Evolutionary conservation across 2,329 filamentous ascomycete genomes (phyloP), one percentile per base, ranked within the genome.

Genomic region (Clonostachys chloroleuca): DNA sequence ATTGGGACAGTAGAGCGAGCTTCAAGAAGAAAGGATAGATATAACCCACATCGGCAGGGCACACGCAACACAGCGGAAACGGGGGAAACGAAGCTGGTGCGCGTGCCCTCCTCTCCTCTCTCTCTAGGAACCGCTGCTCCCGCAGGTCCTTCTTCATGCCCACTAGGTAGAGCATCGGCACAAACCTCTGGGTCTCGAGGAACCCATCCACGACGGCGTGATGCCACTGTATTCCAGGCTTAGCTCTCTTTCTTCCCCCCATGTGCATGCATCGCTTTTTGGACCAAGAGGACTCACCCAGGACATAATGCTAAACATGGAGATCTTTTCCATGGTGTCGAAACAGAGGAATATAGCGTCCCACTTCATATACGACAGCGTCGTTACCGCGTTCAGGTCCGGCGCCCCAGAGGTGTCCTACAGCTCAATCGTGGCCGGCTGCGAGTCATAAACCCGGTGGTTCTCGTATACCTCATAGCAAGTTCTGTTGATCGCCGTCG

Each of bases 381-480:
- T 57, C 42, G 62, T 54, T 7, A 69, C 59, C 3, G 58, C 64
- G 42, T 59, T 60, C 34, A 69, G 55, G 41, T 69, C 67, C 4
- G 62, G 60, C 20, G 63, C 59, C 52, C 67, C 67, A 24, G 67
- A 69, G 51, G 64, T 69, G 49, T 69, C 67, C 67, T 65, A 69
- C 48, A 68, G 47, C 55, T 69, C 67, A 44, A 66, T 51, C 48
- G 55, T 56, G 2, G 56, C 58, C 40, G 56, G 54, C 36, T 58
- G 17, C 30, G 47, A 51, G 40, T 59, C 39, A 49, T 59, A 61
- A 3, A 51, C 35, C 13, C 56, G 51, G 13, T 63, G 54, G 34
- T 54, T 58, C 40, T 54, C 52, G 47, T 68, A 69, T 1, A 60
- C 64, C 45, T 69, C 67, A 41, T 64, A 69, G 34, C 57, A 45